Percentiles rank a stretch among this genome's conserved stretches.
Conservation (phyloP, 257 asterid species). For the Gardenia jasminoides region DNA sequence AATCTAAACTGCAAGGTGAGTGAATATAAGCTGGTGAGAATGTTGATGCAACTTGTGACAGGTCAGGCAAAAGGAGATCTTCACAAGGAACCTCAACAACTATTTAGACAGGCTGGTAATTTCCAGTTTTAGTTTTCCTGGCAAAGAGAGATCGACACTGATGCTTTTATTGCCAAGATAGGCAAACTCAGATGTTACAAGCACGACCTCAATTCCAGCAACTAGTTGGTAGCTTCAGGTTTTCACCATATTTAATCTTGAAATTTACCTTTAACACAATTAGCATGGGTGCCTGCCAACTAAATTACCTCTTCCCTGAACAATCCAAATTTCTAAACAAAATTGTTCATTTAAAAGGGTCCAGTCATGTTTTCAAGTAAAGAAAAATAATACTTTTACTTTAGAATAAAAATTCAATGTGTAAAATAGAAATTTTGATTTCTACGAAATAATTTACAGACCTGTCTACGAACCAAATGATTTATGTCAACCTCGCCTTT, state of each 20-base stretch:
- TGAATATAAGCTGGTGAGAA: neutral
- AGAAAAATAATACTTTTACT: neutral
- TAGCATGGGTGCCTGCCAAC: neutral
- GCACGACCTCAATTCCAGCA: neutral
- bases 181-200: neutral
- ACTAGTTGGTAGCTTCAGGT: neutral
- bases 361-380: neutral
- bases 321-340: neutral
- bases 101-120: neutral
- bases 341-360: neutral
- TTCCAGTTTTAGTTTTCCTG: neutral
- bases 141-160: neutral
- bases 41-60: neutral
- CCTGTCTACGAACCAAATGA: constrained; percentile 98
- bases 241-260: neutral
- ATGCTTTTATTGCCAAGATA: neutral
- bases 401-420: neutral
- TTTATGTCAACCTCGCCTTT: constrained; percentile 95
- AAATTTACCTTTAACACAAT: neutral
- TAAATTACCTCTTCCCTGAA: neutral
- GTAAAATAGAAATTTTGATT: neutral
- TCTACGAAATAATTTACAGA: constrained; percentile 10
- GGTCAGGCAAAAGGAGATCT: neutral
- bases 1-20: neutral
- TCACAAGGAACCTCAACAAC: neutral